Percentiles rank a stretch among this genome's conserved stretches.
Conservation (phyloP, 2,329 filamentous ascomycete species). For the Alternaria viburni region DNA sequence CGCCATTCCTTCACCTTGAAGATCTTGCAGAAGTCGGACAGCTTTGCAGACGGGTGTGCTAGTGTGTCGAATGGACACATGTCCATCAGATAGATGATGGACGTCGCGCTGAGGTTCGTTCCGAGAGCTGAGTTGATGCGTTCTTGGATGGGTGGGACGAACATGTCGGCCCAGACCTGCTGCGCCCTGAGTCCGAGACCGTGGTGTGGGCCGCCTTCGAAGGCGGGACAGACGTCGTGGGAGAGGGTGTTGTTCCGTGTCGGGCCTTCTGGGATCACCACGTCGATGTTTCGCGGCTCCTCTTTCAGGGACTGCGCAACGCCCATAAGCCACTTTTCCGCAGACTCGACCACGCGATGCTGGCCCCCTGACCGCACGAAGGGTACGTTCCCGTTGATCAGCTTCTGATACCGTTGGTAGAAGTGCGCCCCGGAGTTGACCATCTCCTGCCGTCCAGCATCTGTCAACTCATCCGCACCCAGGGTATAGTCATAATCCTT, state of each 20-base stretch:
- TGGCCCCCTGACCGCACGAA: conserved; percentile 77
- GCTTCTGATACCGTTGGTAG: conserved; percentile 71
- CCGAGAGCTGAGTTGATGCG: conserved; percentile 75
- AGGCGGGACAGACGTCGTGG: conserved; percentile 73
- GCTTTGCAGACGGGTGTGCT: conserved; percentile 55
- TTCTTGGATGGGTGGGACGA: conserved; percentile 70
- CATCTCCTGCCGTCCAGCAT: conserved; percentile 73
- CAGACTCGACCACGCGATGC: conserved; percentile 75
- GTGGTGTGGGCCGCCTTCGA: conserved; percentile 66
- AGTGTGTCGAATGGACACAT: conserved; percentile 86
- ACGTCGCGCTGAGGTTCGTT: conserved; percentile 66
- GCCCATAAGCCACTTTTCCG: conserved; percentile 75
- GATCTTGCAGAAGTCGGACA: conserved; percentile 76
- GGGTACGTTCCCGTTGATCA: conserved; percentile 65
- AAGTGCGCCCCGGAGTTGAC: conserved; percentile 78
- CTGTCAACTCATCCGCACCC: conserved; percentile 71
- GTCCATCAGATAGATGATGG: conserved; percentile 81
- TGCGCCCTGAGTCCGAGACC: conserved; percentile 58
- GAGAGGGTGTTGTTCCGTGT: conserved; percentile 82
- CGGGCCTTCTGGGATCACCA: conserved; percentile 72
- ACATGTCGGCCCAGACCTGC: conserved; percentile 67
- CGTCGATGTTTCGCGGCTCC: conserved; percentile 51
- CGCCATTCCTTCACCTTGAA: conserved; percentile 78
- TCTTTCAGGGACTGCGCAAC: conserved; percentile 65
- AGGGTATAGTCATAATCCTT: conserved; percentile 73